Evolutionary conservation across 2,329 filamentous ascomycete species (phyloP).

Genomic region (Mollisia scopiformis): DNA sequence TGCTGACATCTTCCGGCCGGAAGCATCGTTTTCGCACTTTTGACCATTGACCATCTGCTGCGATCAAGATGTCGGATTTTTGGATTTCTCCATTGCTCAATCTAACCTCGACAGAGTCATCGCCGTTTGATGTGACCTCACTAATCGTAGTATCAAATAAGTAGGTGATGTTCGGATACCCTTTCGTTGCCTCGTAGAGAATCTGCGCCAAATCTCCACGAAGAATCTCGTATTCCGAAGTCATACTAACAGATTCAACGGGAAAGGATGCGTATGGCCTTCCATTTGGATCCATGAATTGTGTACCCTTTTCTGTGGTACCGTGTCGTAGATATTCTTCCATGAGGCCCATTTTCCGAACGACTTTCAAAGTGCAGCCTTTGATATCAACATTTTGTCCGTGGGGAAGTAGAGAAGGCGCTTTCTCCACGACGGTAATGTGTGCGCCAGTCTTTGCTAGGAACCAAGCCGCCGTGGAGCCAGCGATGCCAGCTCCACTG

Average conservation of each 20-base stretch:
- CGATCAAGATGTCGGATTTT: slow-evolving; percentile 51
- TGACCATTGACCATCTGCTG: slow-evolving; percentile 57
- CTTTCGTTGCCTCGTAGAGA: slow-evolving; percentile 41
- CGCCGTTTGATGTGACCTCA: background rate
- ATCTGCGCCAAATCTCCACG: slow-evolving; percentile 45
- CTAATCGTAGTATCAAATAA: slow-evolving; percentile 35
- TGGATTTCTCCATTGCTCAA: slow-evolving; percentile 47
- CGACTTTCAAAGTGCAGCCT: slow-evolving; percentile 34
- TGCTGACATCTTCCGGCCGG: slow-evolving; percentile 30
- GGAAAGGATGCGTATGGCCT: slow-evolving; percentile 13
- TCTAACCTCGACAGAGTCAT: slow-evolving; percentile 39
- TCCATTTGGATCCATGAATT: slow-evolving; percentile 46
- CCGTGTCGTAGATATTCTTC: background rate
- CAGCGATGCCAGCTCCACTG: slow-evolving; percentile 41
- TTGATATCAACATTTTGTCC: slow-evolving; percentile 59
- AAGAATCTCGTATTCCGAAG: slow-evolving; percentile 50
- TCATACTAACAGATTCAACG: too few species aligned
- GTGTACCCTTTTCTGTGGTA: slow-evolving; percentile 49
- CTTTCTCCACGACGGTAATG: slow-evolving; percentile 46
- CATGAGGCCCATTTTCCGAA: slow-evolving; percentile 46
- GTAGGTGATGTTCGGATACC: slow-evolving; percentile 31
- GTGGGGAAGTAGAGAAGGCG: slow-evolving; percentile 42
- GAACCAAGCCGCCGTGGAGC: slow-evolving; percentile 51
- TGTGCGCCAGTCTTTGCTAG: slow-evolving; percentile 45
- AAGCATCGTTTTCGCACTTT: slow-evolving; percentile 43